Conservation (phyloP, 495 filamentous ascomycete species). For the Neurospora sp. region DNA sequence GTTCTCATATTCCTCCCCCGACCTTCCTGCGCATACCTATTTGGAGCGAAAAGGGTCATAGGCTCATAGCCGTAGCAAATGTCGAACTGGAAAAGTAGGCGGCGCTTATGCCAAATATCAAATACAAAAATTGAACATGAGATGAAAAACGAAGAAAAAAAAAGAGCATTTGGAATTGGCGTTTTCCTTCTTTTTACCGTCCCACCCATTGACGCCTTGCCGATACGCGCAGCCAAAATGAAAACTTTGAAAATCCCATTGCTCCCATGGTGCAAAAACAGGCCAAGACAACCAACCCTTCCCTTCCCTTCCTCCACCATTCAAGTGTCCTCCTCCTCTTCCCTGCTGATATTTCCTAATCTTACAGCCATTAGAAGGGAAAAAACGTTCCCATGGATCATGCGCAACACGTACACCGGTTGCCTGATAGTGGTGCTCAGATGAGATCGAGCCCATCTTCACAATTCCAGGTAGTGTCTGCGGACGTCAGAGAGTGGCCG, state of each 20-base stretch:
- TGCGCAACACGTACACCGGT: background rate
- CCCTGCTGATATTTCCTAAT: background rate
- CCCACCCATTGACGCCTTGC: constrained; percentile 16
- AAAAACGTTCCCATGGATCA: background rate
- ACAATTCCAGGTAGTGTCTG: background rate
- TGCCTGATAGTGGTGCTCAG: background rate
- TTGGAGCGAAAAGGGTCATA: background rate
- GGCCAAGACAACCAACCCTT: background rate
- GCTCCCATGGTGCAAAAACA: constrained; percentile 3
- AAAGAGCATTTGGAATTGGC: constrained; percentile 3
- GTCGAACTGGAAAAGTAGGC: background rate
- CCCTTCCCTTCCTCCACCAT: background rate
- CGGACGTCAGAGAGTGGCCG: background rate
- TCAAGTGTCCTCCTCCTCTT: background rate
- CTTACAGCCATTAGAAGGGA: background rate
- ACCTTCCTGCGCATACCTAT: background rate
- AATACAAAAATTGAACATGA: background rate
- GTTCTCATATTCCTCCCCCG: background rate
- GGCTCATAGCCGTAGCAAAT: background rate
- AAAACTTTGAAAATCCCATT: constrained; percentile 2
- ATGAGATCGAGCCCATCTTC: background rate
- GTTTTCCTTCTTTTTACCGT: constrained; percentile 12
- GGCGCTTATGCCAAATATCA: background rate
- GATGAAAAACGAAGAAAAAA: constrained; percentile 2
- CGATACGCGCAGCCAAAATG: constrained; percentile 9